Base-by-base conservation (phyloP, 306 rosid species). In the Comarum palustre region DNA sequence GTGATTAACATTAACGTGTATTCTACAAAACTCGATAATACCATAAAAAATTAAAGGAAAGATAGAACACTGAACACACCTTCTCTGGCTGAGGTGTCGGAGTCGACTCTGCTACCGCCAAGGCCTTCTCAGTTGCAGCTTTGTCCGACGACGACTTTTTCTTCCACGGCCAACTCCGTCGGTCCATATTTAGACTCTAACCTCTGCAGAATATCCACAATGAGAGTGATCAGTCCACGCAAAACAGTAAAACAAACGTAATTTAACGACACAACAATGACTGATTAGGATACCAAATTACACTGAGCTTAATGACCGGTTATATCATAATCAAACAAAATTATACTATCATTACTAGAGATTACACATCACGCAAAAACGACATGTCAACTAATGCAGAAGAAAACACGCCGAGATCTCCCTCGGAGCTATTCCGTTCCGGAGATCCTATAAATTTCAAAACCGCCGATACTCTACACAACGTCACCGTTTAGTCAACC, bases 101-200 rank as follows among this genome's bases (percentile, higher is more conserved):
- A 60, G 77, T 82, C 75, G 76, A 71, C 24, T 86, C 97, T 29
- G 86, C 69, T 16, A 80, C 76, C 58, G 89, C 81, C 51, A 78
- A 74, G 4, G 87, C 87, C 78, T 86, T 95, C 77, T 89, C 99
- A 64, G 76, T 69, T 57, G 89, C 84, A 51, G 84, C 79, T 82
- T 91, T 94, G 65, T 91, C 99, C 1, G 99, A 88, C 46, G 93
- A 87, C 46, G 93, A 87, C 68, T 95, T 95, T 79, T 95, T 95
- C 96, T 95, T 95, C 99, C 99, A 95, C 1, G 99, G 99, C 99
- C 99, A 95, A 55, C 99, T 74, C 45, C 93, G 87, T 32, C 96
- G 87, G 70, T 94, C 99, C 99, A 95, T 95, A 36, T 72, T 75
- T 80, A 60, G 68, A 78, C 78, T 84, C 51, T 32, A 78, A 67